Percentiles rank a stretch among this genome's conserved stretches.
These are phyloP conservation scores for Zasmidium angulare DNA, from an alignment of 2,329 filamentous ascomycete genomes.

Conservation along the genomic window DNA sequence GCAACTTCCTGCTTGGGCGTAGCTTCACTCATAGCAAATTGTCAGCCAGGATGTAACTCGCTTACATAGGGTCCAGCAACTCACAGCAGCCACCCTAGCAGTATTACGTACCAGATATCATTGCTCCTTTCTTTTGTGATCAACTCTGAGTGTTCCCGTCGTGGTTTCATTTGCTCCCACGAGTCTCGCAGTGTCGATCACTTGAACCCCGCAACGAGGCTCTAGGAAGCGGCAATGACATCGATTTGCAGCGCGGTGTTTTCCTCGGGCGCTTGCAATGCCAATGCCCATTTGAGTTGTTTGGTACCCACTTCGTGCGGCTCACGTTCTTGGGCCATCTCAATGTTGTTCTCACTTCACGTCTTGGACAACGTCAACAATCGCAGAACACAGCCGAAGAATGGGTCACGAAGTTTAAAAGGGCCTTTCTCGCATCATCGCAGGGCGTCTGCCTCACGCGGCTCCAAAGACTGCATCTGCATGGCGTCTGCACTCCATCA, in stretches of 20 bases:
- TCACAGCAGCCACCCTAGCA: neutral
- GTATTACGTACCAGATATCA: neutral
- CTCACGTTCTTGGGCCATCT: neutral
- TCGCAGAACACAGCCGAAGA: neutral
- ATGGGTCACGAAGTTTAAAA: neutral
- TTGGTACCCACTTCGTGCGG: neutral
- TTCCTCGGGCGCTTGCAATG: neutral
- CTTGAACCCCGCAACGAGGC: neutral
- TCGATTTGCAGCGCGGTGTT: neutral
- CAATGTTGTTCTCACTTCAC: neutral
- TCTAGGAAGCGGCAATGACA: neutral
- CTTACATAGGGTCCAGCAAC: neutral
- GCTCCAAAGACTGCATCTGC: too few relatives aligned
- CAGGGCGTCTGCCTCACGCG: neutral
- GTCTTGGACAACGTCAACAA: neutral
- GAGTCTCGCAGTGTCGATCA: neutral
- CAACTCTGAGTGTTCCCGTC: neutral
- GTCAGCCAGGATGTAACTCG: neutral
- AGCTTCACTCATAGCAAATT: neutral
- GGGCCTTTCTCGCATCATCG: neutral
- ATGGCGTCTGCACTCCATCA: neutral
- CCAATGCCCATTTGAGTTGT: neutral
- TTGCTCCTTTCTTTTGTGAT: neutral
- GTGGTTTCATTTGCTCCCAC: too few relatives aligned
- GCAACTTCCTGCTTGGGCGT: neutral